Evolutionary conservation across 306 rosid species (phyloP).

Genomic region (Cicer chorassanicum): DNA sequence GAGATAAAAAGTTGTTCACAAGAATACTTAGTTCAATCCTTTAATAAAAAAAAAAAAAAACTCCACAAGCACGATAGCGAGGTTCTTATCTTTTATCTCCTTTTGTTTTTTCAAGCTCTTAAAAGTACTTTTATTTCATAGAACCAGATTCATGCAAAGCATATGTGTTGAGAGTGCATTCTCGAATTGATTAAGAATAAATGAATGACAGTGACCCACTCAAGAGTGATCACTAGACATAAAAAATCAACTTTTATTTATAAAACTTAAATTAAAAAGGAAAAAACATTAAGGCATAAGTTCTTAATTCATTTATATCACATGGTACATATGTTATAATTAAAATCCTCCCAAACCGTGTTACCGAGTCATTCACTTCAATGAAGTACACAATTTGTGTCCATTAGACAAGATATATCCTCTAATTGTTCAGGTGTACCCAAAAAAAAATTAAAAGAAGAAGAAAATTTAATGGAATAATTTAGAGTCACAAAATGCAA

Average conservation of each 20-base stretch:
- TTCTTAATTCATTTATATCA: constrained; percentile 43
- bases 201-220: constrained; percentile 26
- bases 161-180: constrained; percentile 35
- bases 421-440: background rate
- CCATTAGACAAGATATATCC: constrained; percentile 28
- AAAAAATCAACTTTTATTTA: constrained; percentile 16
- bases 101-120: background rate
- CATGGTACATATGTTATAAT: constrained; percentile 45
- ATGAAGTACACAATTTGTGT: constrained; percentile 11
- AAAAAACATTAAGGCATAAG: background rate
- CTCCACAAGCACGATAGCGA: constrained; percentile 1
- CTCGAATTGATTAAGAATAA: constrained; percentile 28
- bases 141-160: constrained; percentile 46
- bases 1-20: background rate
- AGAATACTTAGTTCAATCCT: background rate
- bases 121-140: constrained; percentile 39
- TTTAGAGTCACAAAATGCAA: background rate
- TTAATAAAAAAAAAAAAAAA: background rate
- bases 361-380: background rate
- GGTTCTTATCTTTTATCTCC: constrained; percentile 5
- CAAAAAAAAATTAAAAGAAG: background rate
- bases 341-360: constrained; percentile 31
- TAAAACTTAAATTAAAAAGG: constrained; percentile 1
- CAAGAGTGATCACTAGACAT: constrained; percentile 17
- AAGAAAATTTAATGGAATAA: background rate